Conservation (phyloP, 1,284 basidiomycete species). For the Puccinia horiana region DNA sequence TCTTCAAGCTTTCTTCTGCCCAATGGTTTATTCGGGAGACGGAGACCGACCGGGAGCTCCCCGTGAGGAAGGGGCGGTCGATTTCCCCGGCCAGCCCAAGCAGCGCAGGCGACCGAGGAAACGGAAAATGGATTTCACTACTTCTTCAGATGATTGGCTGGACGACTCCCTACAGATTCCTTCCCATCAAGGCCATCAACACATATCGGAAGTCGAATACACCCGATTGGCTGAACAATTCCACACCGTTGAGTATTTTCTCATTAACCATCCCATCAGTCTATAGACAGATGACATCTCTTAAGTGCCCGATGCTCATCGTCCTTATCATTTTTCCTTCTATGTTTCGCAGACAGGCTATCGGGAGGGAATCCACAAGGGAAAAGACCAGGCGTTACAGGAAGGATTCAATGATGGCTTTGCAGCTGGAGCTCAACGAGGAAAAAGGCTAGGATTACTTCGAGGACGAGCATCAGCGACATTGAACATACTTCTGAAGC, state of each 20-base stretch:
- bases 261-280: neutral
- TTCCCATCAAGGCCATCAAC: neutral
- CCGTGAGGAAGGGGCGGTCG: too few relatives aligned
- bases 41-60: too few relatives aligned
- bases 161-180: neutral
- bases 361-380: conserved; percentile 27
- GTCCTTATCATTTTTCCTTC: neutral
- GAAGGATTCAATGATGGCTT: conserved; percentile 39
- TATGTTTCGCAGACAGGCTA: conserved; percentile 30
- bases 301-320: neutral
- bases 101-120: neutral
- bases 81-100: neutral
- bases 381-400: conserved; percentile 16
- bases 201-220: conserved; percentile 36
- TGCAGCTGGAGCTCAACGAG: conserved; percentile 9
- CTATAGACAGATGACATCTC: neutral
- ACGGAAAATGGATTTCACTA: neutral
- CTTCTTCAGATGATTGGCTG: conserved; percentile 9
- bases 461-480: conserved; percentile 34
- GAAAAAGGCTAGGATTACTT: conserved; percentile 32
- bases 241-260: conserved; percentile 16
- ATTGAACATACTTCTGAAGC: conserved; percentile 12
- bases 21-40: too few relatives aligned
- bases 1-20: too few relatives aligned
- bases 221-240: conserved; percentile 25